Percentiles rank a stretch among this genome's conserved stretches.
Evolutionary conservation across 176 grass and related monocot genomes (phyloP).

Genomic region (Olyra latifolia): DNA sequence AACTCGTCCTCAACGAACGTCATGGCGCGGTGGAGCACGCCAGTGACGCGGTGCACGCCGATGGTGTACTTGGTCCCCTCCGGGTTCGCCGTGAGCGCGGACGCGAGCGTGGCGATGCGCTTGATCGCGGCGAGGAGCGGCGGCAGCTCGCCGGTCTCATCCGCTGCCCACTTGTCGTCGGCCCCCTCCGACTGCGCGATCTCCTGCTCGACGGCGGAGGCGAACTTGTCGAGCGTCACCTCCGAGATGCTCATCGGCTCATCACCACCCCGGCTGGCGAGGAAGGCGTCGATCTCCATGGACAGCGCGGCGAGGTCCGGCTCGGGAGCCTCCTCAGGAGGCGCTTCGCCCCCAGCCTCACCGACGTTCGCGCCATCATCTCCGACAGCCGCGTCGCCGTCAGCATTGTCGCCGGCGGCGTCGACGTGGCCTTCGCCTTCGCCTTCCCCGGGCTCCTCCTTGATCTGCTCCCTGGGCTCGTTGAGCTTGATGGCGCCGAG

Average conservation of each 20-base stretch:
- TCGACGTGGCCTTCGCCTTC: too few species aligned
- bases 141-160: constrained; percentile 25
- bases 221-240: constrained; percentile 60
- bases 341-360: background rate
- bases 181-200: constrained; percentile 51
- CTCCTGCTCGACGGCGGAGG: constrained; percentile 62
- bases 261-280: constrained; percentile 25
- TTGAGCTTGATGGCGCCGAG: constrained; percentile 70
- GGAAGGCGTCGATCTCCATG: constrained; percentile 65
- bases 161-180: constrained; percentile 53
- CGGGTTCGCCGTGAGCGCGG: constrained; percentile 5
- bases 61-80: constrained; percentile 34
- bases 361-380: background rate
- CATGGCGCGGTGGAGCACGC: constrained; percentile 71
- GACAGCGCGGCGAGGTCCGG: constrained; percentile 56
- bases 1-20: constrained; percentile 92
- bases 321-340: constrained; percentile 1
- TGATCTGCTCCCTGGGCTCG: constrained; percentile 20
- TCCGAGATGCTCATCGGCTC: constrained; percentile 48
- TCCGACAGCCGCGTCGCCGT: background rate
- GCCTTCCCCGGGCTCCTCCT: constrained; percentile 29
- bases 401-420: background rate
- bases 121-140: constrained; percentile 53
- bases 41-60: constrained; percentile 57
- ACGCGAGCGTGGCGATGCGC: constrained; percentile 40